phyloP scores from a whole-genome alignment of 2,329 filamentous ascomycete genomes.

The Rosellinia necatrix region DNA sequence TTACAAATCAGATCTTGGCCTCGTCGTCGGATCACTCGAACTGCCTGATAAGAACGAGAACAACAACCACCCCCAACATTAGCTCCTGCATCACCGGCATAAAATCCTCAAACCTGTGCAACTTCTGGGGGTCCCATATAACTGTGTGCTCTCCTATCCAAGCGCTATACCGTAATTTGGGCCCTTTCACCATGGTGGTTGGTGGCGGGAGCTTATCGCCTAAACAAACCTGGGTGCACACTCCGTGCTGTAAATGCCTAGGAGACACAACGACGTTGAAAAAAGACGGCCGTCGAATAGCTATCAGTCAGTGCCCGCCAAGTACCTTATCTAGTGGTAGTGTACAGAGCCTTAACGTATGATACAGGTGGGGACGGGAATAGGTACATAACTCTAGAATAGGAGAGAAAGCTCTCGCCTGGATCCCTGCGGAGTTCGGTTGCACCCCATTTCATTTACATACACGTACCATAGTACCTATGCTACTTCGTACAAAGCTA shows the following conservation, averaged over 20 bases:
- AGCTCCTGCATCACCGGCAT: slow-evolving; percentile 32
- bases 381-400: background rate
- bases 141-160: slow-evolving; percentile 19
- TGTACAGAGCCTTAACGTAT: slow-evolving; percentile 18
- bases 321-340: background rate
- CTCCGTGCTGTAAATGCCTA: too few species aligned
- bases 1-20: slow-evolving; percentile 26
- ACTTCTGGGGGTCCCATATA: slow-evolving; percentile 22
- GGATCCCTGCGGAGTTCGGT: slow-evolving; percentile 10
- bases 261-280: too few species aligned
- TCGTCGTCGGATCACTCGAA: slow-evolving; percentile 22
- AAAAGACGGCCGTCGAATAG: too few species aligned
- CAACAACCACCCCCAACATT: slow-evolving; percentile 22
- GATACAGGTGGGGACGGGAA: background rate
- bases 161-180: slow-evolving; percentile 25
- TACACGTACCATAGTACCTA: too few species aligned
- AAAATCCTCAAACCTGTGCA: slow-evolving; percentile 18
- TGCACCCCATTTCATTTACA: slow-evolving; percentile 12
- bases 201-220: too few species aligned
- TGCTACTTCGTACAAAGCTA: slow-evolving; percentile 15
- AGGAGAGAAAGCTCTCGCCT: background rate
- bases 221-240: too few species aligned
- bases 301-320: too few species aligned
- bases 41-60: slow-evolving; percentile 33
- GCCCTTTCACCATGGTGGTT: too few species aligned